Conservation (phyloP, 352 stramenopile species). For the Globisporangium spinosum region DNA sequence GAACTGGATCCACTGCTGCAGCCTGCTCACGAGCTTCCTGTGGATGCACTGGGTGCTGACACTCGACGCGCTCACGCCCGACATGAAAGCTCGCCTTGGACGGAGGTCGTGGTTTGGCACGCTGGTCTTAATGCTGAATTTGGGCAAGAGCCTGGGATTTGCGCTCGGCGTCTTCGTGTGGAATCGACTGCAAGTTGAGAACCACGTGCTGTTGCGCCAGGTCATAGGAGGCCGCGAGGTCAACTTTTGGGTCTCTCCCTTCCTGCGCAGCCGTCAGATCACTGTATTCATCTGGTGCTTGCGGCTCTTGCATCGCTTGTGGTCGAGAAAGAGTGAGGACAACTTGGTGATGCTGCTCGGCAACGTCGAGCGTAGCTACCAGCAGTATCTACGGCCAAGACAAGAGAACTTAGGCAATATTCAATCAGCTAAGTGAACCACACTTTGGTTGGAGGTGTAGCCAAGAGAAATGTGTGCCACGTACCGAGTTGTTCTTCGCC, state of each 20-base stretch:
- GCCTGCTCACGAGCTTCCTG: neutral
- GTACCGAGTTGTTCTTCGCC: neutral
- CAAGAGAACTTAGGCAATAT: neutral
- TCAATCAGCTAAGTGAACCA: neutral
- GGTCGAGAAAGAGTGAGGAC: neutral
- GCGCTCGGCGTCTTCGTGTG: neutral
- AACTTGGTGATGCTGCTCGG: conserved; percentile 10
- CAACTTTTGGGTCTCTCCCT: neutral
- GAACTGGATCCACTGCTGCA: neutral
- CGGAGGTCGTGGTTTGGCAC: neutral
- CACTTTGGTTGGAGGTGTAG: neutral
- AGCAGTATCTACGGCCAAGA: neutral
- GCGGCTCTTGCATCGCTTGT: conserved; percentile 1
- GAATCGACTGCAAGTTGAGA: neutral
- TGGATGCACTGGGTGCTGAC: conserved; percentile 10
- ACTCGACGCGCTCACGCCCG: conserved; percentile 8
- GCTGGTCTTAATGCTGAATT: neutral
- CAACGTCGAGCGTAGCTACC: conserved; percentile 3
- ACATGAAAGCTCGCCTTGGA: neutral
- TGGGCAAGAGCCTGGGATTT: neutral
- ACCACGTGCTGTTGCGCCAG: neutral
- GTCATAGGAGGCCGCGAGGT: neutral
- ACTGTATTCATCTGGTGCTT: conserved; percentile 3
- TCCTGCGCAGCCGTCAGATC: conserved; percentile 10
- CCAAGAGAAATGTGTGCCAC: neutral